Evolutionary conservation across 768 basidiomycete genomes (phyloP), one percentile per base, ranked within the genome.

Genomic region (Asterophora parasitica): DNA sequence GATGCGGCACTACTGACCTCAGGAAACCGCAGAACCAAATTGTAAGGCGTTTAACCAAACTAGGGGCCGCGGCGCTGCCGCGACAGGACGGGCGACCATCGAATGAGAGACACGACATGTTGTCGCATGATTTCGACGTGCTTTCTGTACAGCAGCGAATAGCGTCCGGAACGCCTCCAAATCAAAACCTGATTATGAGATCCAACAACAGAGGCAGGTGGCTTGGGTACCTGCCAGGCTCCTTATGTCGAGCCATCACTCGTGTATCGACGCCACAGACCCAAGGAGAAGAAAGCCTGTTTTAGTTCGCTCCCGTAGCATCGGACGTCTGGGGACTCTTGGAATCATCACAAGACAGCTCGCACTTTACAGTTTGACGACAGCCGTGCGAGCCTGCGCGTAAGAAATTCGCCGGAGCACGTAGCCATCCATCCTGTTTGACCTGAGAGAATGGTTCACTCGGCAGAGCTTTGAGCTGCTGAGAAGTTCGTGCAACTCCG

Each of bases 1-100:
- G 52, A 50, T 51, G 41, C 35, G 36, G 23, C 43, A 30, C 31
- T 48, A 23, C 31, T 52, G 44, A 38, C 30, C 42, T 28, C 4
- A 31, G 49, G 16, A 38, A 39, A 41, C n/a, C 40, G 10, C 41
- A 20, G 20, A 37, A 32, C 51, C 51, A 28, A 23, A 45, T 40
- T 30, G 12, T 44, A 31, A 45, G 36, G 32, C 30, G 26, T 38
- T 49, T 7, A 39, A 46, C 44, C 9, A 44, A 44, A 46, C 23
- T 1, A 30, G 48, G 37, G 48, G 37, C 39, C 31, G 32, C 23
- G 48, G 44, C 35, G 31, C 20, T 48, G 7, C 13, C 23, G 27
- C 4, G 28, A 40, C 16, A 13, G 3, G 26, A 32, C 23, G 8
- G 10, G 10, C 15, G 17, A 37, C 8, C n/a, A n/a, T n/a, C n/a